phyloP scores from a whole-genome alignment of 2,329 filamentous ascomycete genomes.

The Epichloe gansuensis region DNA sequence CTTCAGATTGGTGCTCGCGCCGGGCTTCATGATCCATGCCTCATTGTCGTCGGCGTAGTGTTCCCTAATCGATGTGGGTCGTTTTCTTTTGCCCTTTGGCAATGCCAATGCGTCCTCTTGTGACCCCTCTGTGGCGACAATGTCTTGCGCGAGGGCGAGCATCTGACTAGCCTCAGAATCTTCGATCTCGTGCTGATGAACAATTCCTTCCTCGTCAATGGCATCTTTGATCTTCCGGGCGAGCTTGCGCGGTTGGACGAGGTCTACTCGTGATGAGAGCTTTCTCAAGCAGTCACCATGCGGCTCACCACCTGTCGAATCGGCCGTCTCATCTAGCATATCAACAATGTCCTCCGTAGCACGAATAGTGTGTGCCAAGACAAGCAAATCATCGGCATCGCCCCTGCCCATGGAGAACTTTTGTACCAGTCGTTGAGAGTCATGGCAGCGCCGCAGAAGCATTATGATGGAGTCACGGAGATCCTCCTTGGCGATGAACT shows the following conservation, averaged over 20 bases:
- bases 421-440: conserved; percentile 81
- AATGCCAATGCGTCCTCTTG: conserved; percentile 41
- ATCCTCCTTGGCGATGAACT: conserved; percentile 52
- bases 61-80: conserved; percentile 36
- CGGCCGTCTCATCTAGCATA: conserved; percentile 24
- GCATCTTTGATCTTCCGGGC: conserved; percentile 59
- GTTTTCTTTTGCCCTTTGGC: conserved; percentile 39
- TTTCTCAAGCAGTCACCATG: conserved; percentile 25
- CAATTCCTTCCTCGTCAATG: conserved; percentile 88
- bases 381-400: conserved; percentile 82
- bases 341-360: conserved; percentile 55
- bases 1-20: conserved; percentile 52
- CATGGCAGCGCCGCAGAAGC: conserved; percentile 62
- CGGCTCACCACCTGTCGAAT: conserved; percentile 5
- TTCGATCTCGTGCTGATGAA: conserved; percentile 64
- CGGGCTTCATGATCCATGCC: conserved; percentile 52
- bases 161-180: conserved; percentile 59
- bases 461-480: conserved; percentile 57
- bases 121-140: conserved; percentile 53
- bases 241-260: conserved; percentile 54
- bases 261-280: conserved; percentile 45
- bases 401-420: conserved; percentile 88
- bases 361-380: conserved; percentile 66
- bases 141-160: conserved; percentile 58
- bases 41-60: conserved; percentile 47